Evolutionary conservation across 495 filamentous ascomycete genomes (phyloP).

Genomic region (Neurospora sp.): DNA sequence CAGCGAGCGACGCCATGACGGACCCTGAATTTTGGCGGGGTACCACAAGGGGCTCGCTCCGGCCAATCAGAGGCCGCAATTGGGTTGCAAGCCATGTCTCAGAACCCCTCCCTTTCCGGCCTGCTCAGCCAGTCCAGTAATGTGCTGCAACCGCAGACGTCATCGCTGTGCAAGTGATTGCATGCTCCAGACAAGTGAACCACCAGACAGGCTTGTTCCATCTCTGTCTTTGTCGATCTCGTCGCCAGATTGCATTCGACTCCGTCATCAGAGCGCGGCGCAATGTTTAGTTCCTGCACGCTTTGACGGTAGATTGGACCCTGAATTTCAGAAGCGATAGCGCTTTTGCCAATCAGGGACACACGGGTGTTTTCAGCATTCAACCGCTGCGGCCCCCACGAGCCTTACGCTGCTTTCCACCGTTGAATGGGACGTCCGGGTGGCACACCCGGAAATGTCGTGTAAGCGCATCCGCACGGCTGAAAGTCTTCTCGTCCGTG

Average conservation of each 20-base stretch:
- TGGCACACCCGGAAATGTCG: conserved; percentile 88
- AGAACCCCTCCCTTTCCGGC: conserved; percentile 1
- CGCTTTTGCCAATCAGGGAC: not conserved
- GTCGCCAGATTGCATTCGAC: not conserved
- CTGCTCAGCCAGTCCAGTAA: not conserved
- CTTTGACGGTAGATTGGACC: not conserved
- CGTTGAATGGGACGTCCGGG: conserved; percentile 65
- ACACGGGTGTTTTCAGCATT: conserved; percentile 1
- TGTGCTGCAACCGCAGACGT: conserved; percentile 10
- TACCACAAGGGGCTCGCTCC: not conserved
- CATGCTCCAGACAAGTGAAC: not conserved
- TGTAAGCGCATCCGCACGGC: conserved; percentile 81
- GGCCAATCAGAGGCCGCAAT: conserved; percentile 8
- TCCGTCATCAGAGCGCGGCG: not conserved
- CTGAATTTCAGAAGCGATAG: not conserved
- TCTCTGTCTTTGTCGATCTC: not conserved
- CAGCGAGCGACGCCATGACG: conserved; percentile 8
- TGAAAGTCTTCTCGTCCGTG: conserved; percentile 96
- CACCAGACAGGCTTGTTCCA: not conserved
- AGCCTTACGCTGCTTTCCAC: conserved; percentile 47
- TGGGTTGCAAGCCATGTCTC: conserved; percentile 4
- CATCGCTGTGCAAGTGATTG: conserved; percentile 11
- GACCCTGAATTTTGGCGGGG: conserved; percentile 8
- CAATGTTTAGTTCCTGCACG: not conserved
- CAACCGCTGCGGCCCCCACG: conserved; percentile 22